Percentiles rank a stretch among this genome's conserved stretches.
Conservation (phyloP, 257 asterid genomes). For the Nicotiana sylvestris region DNA sequence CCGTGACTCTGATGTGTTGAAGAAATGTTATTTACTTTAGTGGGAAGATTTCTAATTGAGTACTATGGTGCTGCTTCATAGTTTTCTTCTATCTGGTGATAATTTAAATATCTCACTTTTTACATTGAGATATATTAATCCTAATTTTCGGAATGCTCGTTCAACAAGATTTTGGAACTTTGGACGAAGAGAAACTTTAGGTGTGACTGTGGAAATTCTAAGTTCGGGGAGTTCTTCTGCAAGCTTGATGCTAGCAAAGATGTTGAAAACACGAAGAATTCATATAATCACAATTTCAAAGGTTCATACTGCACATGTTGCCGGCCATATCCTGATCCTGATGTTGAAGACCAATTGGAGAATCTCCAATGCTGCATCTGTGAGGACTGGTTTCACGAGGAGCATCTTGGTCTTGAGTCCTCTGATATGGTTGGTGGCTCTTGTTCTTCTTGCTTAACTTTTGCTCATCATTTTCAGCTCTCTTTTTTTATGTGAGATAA, state of each 20-base stretch:
- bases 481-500: background rate
- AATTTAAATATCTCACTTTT: background rate
- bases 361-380: conserved; percentile 95
- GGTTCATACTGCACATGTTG: conserved; percentile 95
- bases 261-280: conserved; percentile 56
- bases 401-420: conserved; percentile 72
- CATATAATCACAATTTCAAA: conserved; percentile 84
- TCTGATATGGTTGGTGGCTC: conserved; percentile 53
- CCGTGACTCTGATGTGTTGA: background rate
- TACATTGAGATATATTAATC: conserved; percentile 7
- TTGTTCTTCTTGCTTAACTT: conserved; percentile 6
- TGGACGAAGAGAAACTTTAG: conserved; percentile 95
- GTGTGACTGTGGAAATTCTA: conserved; percentile 99
- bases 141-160: background rate
- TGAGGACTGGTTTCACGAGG: conserved; percentile 99
- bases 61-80: background rate
- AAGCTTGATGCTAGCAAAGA: conserved; percentile 86
- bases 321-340: conserved; percentile 90
- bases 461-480: background rate
- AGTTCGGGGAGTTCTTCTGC: conserved; percentile 82
- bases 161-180: conserved; percentile 76
- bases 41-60: background rate
- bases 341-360: conserved; percentile 84
- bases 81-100: background rate
- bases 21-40: background rate